These are phyloP conservation scores for Digitaria exilis DNA, from an alignment of 202 grass and related monocot genomes.

Conservation along the genomic window DNA sequence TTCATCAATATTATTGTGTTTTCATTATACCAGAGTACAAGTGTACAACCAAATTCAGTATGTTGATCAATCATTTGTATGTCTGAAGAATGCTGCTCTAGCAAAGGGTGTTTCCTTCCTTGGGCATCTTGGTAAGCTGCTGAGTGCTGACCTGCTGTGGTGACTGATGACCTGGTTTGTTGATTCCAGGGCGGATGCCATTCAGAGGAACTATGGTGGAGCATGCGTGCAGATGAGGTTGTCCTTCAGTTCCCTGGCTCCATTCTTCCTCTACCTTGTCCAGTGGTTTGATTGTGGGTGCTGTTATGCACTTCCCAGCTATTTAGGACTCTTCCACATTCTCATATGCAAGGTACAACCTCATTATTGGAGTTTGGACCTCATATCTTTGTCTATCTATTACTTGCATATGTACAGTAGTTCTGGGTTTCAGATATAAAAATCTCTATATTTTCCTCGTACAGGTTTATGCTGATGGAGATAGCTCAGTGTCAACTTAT, in stretches of 20 bases:
- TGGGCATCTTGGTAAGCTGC: not conserved
- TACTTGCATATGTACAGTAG: not conserved
- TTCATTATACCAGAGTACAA: not conserved
- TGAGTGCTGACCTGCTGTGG: not conserved
- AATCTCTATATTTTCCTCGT: constrained; percentile 6
- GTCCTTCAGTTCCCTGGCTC: constrained; percentile 58
- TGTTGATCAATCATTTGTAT: not conserved
- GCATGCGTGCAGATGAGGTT: constrained; percentile 77
- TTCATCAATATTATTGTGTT: not conserved
- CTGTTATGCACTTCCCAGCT: constrained; percentile 68
- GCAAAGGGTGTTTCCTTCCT: not conserved
- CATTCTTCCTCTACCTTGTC: constrained; percentile 65
- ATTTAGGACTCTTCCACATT: constrained; percentile 70
- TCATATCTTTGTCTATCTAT: not conserved
- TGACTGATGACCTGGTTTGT: not conserved
- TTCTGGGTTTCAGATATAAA: not conserved
- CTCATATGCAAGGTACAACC: constrained; percentile 69
- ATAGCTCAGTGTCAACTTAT: constrained; percentile 61
- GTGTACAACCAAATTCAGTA: not conserved
- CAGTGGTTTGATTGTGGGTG: constrained; percentile 67
- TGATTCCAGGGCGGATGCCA: constrained; percentile 61
- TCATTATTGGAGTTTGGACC: not conserved
- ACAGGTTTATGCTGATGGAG: constrained; percentile 80
- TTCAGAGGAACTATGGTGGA: constrained; percentile 77
- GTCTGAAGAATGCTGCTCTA: constrained; percentile 22